Conservation (phyloP, 192 early-diverging fungal genomes). For the Chytriomyces hyalinus region DNA sequence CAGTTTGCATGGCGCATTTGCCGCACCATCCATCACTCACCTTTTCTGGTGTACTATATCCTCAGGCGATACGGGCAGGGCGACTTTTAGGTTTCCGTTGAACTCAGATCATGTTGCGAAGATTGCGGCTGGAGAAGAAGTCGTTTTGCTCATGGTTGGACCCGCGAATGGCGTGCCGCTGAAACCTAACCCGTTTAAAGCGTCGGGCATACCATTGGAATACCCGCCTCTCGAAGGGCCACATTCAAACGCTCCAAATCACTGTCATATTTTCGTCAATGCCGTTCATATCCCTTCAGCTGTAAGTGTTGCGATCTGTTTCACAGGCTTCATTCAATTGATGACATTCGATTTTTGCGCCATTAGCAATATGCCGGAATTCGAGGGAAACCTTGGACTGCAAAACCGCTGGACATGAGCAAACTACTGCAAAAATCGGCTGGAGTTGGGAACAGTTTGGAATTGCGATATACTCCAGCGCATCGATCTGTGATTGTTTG, state of each 20-base stretch:
- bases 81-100: neutral
- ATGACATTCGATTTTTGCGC: neutral
- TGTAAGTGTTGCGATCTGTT: conserved; percentile 1
- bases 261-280: conserved; percentile 28
- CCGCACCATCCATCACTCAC: neutral
- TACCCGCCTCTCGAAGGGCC: conserved; percentile 26
- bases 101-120: neutral
- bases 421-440: conserved; percentile 19
- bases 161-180: conserved; percentile 2
- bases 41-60: neutral
- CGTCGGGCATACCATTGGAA: conserved; percentile 29
- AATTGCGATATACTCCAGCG: conserved; percentile 21
- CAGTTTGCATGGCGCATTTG: neutral
- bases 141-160: conserved; percentile 27
- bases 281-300: neutral
- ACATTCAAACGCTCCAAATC: conserved; percentile 32
- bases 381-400: conserved; percentile 34
- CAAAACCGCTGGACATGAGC: conserved; percentile 32
- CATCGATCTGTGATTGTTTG: neutral
- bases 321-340: neutral
- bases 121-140: neutral
- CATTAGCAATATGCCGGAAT: conserved; percentile 32
- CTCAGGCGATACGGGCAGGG: conserved; percentile 19
- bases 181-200: conserved; percentile 18
- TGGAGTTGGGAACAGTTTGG: conserved; percentile 7